Base-by-base conservation (phyloP, 208 protist genomes). In the Trichomonas vaginalis region DNA sequence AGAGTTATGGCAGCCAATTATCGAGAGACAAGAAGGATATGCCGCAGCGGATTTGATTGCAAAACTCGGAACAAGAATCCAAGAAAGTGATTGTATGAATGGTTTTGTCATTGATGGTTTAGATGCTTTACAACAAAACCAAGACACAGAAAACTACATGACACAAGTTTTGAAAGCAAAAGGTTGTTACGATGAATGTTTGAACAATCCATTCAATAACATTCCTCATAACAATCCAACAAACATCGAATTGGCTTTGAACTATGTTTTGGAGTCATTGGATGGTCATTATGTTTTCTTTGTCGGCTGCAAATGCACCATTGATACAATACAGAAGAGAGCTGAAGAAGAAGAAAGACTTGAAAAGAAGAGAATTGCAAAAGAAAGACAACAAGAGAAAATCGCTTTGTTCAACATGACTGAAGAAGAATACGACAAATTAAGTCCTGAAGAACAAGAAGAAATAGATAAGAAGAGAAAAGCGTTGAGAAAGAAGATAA, bases 91-190 rank as follows among this genome's bases (percentile, higher is more conserved):
- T 32, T 48, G 45, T 47, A 14, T 42, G 6, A 40, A 92, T 92
- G 86, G 86, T n/a, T 92, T 92, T 39, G 45, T 92, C 39, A 32
- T 92, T 92, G 86, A 92, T 92, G 23, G n/a, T 17, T 51, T 92
- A 39, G 12, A 92, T 51, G 27, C 45, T 35, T 47, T 92, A 17
- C 40, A 45, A 92, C 23, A 49, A 35, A 48, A 51, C 17, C 12
- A 92, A n/a, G 45, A 48, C 8, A 92, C 86, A 35, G 45, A 92
- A 4, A 12, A 56, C 23, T 92, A 48, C 56, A 37, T 92, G 8
- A 6, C 12, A 21, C 45, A 48, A 17, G 48, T 8, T 39, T 14
- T 51, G 1, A 92, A 92, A 39, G 15, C 40, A 17, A 92, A 92
- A 51, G 45, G 45, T 47, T 51, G 40, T 51, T 27, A 49, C 17